These are phyloP conservation scores for Candida michaelii DNA, from an alignment of 805 yeast genomes.

Conservation along the genomic window DNA sequence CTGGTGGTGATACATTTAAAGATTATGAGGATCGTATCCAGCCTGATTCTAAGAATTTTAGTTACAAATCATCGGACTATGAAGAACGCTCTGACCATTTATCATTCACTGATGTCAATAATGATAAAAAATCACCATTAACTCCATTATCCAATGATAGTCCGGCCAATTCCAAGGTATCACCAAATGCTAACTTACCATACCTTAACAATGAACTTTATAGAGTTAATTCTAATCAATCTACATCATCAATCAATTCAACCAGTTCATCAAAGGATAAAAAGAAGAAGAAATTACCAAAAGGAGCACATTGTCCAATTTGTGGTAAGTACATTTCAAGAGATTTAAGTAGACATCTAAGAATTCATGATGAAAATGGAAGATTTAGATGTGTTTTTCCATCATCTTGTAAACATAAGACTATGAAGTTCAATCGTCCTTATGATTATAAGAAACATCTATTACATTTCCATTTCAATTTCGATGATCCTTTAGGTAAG, in stretches of 20 bases:
- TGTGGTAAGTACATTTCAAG: slow-evolving; percentile 43
- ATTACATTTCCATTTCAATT: slow-evolving; percentile 41
- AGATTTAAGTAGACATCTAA: slow-evolving; percentile 42
- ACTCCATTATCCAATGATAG: slow-evolving; percentile 9
- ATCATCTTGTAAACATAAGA: slow-evolving; percentile 39
- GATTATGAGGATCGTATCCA: neutral
- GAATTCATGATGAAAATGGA: slow-evolving; percentile 45
- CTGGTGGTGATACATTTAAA: neutral
- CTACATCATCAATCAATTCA: slow-evolving; percentile 16
- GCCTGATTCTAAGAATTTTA: neutral
- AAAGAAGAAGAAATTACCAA: slow-evolving; percentile 25
- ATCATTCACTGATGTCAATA: slow-evolving; percentile 6
- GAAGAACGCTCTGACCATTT: slow-evolving; percentile 2
- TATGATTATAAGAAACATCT: slow-evolving; percentile 47
- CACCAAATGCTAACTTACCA: neutral
- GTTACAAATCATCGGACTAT: slow-evolving; percentile 2
- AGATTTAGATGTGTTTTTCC: slow-evolving; percentile 45
- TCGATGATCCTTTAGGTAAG: slow-evolving; percentile 42
- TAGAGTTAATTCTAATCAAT: slow-evolving; percentile 14
- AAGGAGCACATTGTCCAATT: slow-evolving; percentile 38
- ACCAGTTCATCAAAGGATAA: slow-evolving; percentile 11
- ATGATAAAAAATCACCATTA: slow-evolving; percentile 7
- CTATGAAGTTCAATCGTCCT: slow-evolving; percentile 44
- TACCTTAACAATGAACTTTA: slow-evolving; percentile 1
- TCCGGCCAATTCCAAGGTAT: slow-evolving; percentile 1